phyloP scores from a whole-genome alignment of 2,329 filamentous ascomycete genomes.

The Alternaria solani region DNA sequence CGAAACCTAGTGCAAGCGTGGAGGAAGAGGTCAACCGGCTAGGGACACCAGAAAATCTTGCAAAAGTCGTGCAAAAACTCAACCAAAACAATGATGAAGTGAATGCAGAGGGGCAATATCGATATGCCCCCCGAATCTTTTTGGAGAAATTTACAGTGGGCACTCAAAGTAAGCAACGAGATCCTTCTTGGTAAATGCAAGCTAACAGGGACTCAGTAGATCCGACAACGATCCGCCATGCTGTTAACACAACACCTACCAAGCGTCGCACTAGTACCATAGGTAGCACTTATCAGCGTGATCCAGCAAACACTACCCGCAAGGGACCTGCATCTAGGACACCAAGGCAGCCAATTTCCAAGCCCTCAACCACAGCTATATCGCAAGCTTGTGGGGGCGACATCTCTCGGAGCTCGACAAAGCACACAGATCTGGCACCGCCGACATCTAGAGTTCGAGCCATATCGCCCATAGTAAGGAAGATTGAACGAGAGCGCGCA shows the following conservation, averaged over 20 bases:
- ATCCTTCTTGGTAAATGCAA: not conserved
- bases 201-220: constrained; percentile 2
- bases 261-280: not conserved
- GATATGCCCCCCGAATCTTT: constrained; percentile 32
- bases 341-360: not conserved
- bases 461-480: constrained; percentile 7
- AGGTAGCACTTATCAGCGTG: not conserved
- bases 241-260: constrained; percentile 22
- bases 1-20: constrained; percentile 5
- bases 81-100: constrained; percentile 9
- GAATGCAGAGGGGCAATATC: constrained; percentile 4
- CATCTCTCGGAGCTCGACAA: not conserved
- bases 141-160: constrained; percentile 21
- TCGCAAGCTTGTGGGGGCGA: not conserved
- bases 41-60: constrained; percentile 8
- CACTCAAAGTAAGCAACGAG: constrained; percentile 6
- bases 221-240: constrained; percentile 11
- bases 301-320: not conserved
- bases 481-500: constrained; percentile 2
- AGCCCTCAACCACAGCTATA: not conserved
- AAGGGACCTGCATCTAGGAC: not conserved
- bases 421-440: not conserved
- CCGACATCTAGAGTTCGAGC: not conserved
- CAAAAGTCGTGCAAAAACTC: constrained; percentile 19
- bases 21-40: constrained; percentile 10